Conservation (phyloP, 495 filamentous ascomycete genomes). For the Friedmanniomyces simplex region DNA sequence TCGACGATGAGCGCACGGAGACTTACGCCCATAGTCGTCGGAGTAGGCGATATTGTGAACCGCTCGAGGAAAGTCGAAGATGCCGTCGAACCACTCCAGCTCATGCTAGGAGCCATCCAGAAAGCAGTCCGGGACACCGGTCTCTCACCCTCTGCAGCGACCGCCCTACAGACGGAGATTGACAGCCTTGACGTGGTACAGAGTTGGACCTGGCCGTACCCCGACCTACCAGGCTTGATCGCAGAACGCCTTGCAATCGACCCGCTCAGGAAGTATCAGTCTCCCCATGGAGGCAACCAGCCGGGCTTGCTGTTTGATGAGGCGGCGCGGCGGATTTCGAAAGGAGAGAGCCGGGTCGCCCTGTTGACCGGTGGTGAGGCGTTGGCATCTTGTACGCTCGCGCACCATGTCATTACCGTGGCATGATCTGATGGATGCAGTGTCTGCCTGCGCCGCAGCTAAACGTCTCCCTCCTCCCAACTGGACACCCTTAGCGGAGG, state of each 20-base stretch:
- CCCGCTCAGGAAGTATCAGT: slow-evolving; percentile 32
- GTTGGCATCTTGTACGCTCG: slow-evolving; percentile 40
- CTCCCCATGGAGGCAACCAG: slow-evolving; percentile 44
- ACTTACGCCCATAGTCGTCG: slow-evolving; percentile 34
- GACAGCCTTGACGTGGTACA: slow-evolving; percentile 45
- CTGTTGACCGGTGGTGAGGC: slow-evolving; percentile 48
- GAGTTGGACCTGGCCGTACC: slow-evolving; percentile 50
- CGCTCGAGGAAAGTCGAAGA: slow-evolving; percentile 37
- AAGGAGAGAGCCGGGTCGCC: slow-evolving; percentile 38
- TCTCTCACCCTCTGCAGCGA: slow-evolving; percentile 8
- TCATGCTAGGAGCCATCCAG: slow-evolving; percentile 42
- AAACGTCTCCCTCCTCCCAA: slow-evolving; percentile 38
- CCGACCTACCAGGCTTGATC: slow-evolving; percentile 40
- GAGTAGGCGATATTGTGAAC: slow-evolving; percentile 46
- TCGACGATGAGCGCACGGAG: neutral
- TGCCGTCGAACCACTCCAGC: slow-evolving; percentile 41
- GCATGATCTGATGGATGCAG: slow-evolving; percentile 9
- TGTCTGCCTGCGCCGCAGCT: slow-evolving; percentile 27
- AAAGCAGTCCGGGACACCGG: slow-evolving; percentile 37
- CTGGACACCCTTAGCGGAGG: slow-evolving; percentile 36
- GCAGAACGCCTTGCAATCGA: slow-evolving; percentile 32
- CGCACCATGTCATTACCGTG: neutral
- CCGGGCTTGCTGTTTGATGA: slow-evolving; percentile 46
- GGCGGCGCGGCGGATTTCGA: slow-evolving; percentile 41
- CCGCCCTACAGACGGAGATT: slow-evolving; percentile 35